These are phyloP conservation scores for Quillaja saponaria DNA, from an alignment of 306 rosid genomes.

Conservation along the genomic window DNA sequence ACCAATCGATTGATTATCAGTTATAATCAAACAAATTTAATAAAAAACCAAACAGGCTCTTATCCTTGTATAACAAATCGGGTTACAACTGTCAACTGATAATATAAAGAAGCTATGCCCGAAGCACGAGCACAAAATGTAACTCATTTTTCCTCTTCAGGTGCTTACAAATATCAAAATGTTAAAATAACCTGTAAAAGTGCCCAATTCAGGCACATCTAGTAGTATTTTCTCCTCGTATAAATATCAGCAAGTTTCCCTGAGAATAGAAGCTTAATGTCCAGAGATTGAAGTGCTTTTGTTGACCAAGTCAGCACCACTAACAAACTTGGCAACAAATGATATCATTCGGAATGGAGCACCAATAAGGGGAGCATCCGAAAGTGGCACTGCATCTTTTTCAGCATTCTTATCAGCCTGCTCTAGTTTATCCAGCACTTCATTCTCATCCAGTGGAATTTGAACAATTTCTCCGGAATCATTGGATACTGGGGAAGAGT, in stretches of 20 bases:
- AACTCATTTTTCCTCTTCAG: slow-evolving; percentile 18
- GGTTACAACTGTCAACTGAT: too few species aligned
- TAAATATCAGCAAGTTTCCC: slow-evolving; percentile 6
- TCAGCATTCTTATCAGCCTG: slow-evolving; percentile 42
- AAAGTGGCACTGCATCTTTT: slow-evolving; percentile 45
- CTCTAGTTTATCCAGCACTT: slow-evolving; percentile 36
- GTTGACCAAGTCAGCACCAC: slow-evolving; percentile 84
- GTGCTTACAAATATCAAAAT: slow-evolving; percentile 22
- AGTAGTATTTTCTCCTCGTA: slow-evolving; percentile 32
- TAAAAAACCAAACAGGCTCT: too few species aligned
- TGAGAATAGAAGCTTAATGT: slow-evolving; percentile 30
- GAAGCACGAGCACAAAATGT: background rate
- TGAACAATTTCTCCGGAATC: slow-evolving; percentile 65
- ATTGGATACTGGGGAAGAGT: slow-evolving; percentile 35
- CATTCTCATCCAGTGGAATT: slow-evolving; percentile 61
- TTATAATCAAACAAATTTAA: too few species aligned
- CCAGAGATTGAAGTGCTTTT: slow-evolving; percentile 37
- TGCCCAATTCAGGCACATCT: slow-evolving; percentile 41
- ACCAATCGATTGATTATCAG: too few species aligned
- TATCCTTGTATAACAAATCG: too few species aligned
- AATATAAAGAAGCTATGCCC: too few species aligned
- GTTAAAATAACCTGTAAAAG: slow-evolving; percentile 23
- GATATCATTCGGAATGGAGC: slow-evolving; percentile 89
- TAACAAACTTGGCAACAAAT: slow-evolving; percentile 80
- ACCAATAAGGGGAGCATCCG: slow-evolving; percentile 88